Percentiles rank a stretch among this genome's conserved stretches.
Conservation (phyloP, 1,139 yeast species). For the Pichia sp. region DNA sequence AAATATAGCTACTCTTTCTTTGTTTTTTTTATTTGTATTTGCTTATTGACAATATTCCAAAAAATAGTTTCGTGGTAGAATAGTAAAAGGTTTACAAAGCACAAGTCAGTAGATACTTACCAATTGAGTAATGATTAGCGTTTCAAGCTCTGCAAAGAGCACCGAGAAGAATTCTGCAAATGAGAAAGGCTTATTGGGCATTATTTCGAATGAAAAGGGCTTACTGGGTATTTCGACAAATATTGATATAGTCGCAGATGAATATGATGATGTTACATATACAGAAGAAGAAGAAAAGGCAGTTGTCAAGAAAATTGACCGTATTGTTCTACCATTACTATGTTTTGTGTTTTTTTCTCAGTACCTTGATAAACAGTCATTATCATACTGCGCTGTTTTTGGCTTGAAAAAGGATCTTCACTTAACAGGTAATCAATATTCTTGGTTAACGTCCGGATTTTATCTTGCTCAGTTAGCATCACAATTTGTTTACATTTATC, state of each 20-base stretch:
- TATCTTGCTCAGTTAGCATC: slow-evolving; percentile 47
- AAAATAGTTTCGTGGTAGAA: no score
- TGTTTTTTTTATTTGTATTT: background rate
- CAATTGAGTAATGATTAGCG: background rate
- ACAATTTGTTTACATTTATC: slow-evolving; percentile 28
- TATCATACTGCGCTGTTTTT: slow-evolving; percentile 19
- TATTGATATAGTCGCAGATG: slow-evolving; percentile 4
- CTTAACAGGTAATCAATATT: slow-evolving; percentile 18
- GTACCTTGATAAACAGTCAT: slow-evolving; percentile 19
- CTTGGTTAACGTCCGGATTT: slow-evolving; percentile 53
- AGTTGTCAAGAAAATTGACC: slow-evolving; percentile 47
- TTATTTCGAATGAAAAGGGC: background rate
- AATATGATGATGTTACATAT: slow-evolving; percentile 18
- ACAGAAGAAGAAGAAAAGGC: slow-evolving; percentile 29
- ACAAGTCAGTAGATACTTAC: background rate
- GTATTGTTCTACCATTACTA: slow-evolving; percentile 49
- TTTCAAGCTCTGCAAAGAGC: background rate
- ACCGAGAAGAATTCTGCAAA: background rate
- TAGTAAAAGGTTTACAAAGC: background rate
- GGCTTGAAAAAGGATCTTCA: slow-evolving; percentile 18
- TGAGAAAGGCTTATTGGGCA: background rate
- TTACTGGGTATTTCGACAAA: background rate
- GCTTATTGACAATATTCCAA: background rate
- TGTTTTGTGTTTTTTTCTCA: slow-evolving; percentile 46
- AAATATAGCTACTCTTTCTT: background rate